Base-by-base conservation (phyloP, 2,329 filamentous ascomycete species). In the Fusarium temperatum region DNA sequence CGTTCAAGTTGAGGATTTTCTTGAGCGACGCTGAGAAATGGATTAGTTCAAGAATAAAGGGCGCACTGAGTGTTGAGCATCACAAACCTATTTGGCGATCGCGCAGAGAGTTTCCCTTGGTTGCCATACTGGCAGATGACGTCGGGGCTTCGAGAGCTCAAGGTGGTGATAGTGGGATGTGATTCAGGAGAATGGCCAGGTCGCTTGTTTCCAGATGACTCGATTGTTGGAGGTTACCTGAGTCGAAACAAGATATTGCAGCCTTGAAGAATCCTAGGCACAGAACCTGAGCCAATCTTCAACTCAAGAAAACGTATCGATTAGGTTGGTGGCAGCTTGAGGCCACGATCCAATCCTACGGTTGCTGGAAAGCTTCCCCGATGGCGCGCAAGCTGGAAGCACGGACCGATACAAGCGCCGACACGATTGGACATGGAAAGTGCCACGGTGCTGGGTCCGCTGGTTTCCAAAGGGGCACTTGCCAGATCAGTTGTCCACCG, bases 1-100 rank as follows among this genome's bases (percentile, higher is more conserved):
- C 92, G 84, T 99, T 99, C 76, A 99, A 87, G 82, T 98, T 98
- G 76, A 99, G 90, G 79, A 99, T 95, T 84, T 94, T 96, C 86
- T 97, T 95, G 79, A 99, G 94, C 24, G 96, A 96, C 56, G 93
- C 95, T 97, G 75, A 44, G 55, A 17, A 17, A 36, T 20, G 11
- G 18, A 47, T 78, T 30, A 78, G 60, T 38, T 38, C 12, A 55
- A 30, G 18, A 36, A n/a, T 10, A 18, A 54, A 26, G 5, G 36
- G 35, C 24, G 47, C 38, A 41, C 67, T 10, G 10, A 14, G 45
- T 6, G 5, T 20, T 20, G 26, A 24, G 10, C 20, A 12, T 17
- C 15, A 62, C 68, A 32, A 80, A 87, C 85, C 81, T 79, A 87
- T 86, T 77, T 88, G 86, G 79, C 85, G 86, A 81, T 88, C 86